These are phyloP conservation scores for Aspergillus fumigatus DNA, from an alignment of 2,329 filamentous ascomycete species.

Conservation along the genomic window DNA sequence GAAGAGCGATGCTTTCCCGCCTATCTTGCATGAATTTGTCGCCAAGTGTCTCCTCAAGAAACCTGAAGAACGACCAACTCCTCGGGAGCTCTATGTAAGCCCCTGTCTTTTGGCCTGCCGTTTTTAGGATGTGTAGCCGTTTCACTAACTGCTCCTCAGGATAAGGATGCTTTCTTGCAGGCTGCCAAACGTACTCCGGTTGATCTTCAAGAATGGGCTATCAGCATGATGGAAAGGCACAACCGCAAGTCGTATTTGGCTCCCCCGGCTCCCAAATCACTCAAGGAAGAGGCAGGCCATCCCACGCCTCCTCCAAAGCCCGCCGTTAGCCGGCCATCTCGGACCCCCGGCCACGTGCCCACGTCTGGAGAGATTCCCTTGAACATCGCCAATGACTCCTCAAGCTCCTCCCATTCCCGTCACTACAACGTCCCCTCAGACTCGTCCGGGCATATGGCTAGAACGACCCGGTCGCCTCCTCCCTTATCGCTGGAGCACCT, in stretches of 20 bases:
- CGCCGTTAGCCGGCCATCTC: conserved; percentile 18
- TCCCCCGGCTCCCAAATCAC: conserved; percentile 72
- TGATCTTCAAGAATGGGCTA: conserved; percentile 87
- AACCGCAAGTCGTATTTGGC: conserved; percentile 93
- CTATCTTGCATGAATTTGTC: conserved; percentile 93
- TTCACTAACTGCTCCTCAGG: conserved; percentile 49
- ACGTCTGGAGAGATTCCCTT: conserved; percentile 71
- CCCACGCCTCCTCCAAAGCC: conserved; percentile 33
- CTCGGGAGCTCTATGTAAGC: conserved; percentile 85
- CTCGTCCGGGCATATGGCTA: conserved; percentile 17
- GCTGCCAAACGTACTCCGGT: conserved; percentile 96
- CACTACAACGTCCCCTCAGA: conserved; percentile 19
- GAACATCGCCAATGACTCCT: conserved; percentile 33
- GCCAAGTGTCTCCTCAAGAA: conserved; percentile 92
- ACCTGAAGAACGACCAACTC: conserved; percentile 82
- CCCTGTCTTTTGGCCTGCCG: background rate
- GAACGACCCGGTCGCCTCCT: conserved; percentile 29
- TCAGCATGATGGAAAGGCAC: conserved; percentile 88
- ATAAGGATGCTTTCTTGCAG: conserved; percentile 89
- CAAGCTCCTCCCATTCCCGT: conserved; percentile 18
- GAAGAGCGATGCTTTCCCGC: conserved; percentile 95
- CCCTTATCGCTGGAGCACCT: conserved; percentile 42
- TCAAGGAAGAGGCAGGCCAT: conserved; percentile 50
- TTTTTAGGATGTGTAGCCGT: background rate
- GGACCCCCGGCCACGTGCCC: conserved; percentile 46